phyloP scores from a whole-genome alignment of 2,329 filamentous ascomycete genomes.

The Cryphonectria carpinicola region DNA sequence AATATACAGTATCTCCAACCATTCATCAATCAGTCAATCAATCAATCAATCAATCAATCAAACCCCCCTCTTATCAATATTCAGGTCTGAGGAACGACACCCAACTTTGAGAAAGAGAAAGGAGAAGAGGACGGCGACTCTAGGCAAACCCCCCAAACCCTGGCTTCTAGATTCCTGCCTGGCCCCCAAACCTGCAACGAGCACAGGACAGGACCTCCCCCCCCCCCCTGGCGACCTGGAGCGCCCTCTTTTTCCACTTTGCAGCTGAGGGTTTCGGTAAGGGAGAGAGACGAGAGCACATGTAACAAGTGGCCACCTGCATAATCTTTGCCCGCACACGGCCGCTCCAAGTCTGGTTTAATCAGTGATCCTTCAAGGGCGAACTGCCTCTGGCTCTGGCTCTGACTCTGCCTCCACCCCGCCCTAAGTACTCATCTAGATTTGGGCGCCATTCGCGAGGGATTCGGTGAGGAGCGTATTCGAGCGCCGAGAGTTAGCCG shows the following conservation, averaged over 20 bases:
- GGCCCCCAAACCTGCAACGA: conserved; percentile 6
- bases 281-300: background rate
- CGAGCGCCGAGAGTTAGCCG: background rate
- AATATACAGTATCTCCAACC: background rate
- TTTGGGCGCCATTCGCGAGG: background rate
- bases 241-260: background rate
- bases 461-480: conserved; percentile 2
- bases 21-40: background rate
- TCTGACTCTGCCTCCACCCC: background rate
- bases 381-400: background rate
- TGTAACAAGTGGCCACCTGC: conserved; percentile 6
- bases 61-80: background rate
- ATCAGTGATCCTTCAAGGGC: background rate
- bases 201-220: background rate
- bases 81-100: background rate
- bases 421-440: background rate
- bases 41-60: background rate
- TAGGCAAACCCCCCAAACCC: background rate
- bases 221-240: background rate
- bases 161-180: background rate
- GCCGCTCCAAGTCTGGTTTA: conserved; percentile 2
- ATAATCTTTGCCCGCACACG: background rate
- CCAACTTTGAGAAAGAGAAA: background rate
- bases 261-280: background rate
- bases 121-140: background rate